Percentiles rank a stretch among this genome's conserved stretches.
These are phyloP conservation scores for Chamaecyparis obtusa DNA, from an alignment of 75 land plant genomes.

Conservation along the genomic window DNA sequence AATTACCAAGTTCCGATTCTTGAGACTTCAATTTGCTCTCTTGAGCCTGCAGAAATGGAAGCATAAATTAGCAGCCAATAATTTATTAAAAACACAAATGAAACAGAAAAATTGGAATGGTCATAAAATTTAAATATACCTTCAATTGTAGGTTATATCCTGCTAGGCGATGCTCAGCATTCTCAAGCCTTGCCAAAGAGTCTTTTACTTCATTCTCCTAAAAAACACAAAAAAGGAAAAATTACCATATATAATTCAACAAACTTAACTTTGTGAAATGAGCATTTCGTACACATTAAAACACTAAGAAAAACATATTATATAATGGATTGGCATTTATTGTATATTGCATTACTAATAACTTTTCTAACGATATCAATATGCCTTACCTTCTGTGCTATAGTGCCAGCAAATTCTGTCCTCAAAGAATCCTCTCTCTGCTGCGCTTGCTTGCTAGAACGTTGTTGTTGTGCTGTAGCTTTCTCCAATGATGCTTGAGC, in stretches of 20 bases:
- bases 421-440: slow-evolving; percentile 77
- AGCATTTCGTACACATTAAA: neutral
- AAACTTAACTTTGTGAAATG: neutral
- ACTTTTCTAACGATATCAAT: neutral
- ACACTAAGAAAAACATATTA: neutral
- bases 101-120: neutral
- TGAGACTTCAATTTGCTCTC: slow-evolving; percentile 47
- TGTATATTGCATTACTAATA: neutral
- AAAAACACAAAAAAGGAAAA: neutral
- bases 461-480: slow-evolving; percentile 67
- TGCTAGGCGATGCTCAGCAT: slow-evolving; percentile 59
- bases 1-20: slow-evolving; percentile 46
- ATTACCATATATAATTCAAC: neutral
- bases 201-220: slow-evolving; percentile 80
- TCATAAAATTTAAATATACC: slow-evolving; percentile 34
- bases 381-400: slow-evolving; percentile 62
- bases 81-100: neutral
- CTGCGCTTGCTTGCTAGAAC: slow-evolving; percentile 60
- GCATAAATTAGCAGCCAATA: neutral
- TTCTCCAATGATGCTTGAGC: slow-evolving; percentile 63
- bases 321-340: neutral
- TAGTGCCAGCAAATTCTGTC: slow-evolving; percentile 48
- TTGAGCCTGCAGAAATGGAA: slow-evolving; percentile 54
- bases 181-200: slow-evolving; percentile 51
- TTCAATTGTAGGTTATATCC: slow-evolving; percentile 55